Percentiles rank a stretch among this genome's conserved stretches.
phyloP scores from a whole-genome alignment of 768 basidiomycete species.

The Hypholoma fasciculare region DNA sequence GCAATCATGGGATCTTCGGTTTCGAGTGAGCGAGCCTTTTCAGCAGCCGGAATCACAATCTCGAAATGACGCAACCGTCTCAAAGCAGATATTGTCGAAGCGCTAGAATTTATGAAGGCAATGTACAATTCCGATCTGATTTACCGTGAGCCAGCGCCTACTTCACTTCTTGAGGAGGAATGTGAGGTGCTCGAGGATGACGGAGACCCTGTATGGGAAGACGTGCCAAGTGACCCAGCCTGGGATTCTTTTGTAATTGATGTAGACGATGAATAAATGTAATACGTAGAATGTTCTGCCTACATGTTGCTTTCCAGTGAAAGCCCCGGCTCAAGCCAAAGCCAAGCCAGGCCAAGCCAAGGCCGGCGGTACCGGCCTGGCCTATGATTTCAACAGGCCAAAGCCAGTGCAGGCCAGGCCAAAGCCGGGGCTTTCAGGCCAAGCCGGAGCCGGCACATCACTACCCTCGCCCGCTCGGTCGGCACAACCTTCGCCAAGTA shows the following conservation, averaged over 20 bases:
- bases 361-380: not conserved
- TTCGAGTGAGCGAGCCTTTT: no score
- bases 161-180: not conserved
- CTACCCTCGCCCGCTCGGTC: no score
- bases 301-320: not conserved
- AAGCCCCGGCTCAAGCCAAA: not conserved
- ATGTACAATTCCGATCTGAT: no score
- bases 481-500: slow-evolving; percentile 60
- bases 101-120: no score
- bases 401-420: slow-evolving; percentile 6
- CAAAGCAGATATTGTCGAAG: no score
- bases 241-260: not conserved
- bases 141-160: no score
- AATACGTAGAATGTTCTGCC: not conserved
- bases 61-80: no score
- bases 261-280: not conserved
- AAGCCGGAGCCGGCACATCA: slow-evolving; percentile 10
- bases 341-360: not conserved
- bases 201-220: not conserved
- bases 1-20: no score
- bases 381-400: not conserved
- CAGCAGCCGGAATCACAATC: no score
- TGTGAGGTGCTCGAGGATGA: not conserved
- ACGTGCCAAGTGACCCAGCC: not conserved
- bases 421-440: slow-evolving; percentile 12